Evolutionary conservation across 78 protist genomes (phyloP).

Genomic region (Dictyostelium citrinum): DNA sequence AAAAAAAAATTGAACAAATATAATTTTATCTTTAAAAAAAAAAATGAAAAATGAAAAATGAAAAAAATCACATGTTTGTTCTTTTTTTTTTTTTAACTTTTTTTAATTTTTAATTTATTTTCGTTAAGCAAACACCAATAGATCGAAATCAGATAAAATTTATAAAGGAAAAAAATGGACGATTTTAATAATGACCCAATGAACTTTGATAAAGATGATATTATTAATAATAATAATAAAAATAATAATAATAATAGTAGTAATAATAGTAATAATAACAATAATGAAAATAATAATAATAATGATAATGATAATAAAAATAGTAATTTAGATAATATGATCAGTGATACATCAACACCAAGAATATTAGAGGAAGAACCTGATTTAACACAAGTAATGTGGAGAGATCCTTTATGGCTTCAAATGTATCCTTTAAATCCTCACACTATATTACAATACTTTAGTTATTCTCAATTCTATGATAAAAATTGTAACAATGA

Average conservation of each 20-base stretch:
- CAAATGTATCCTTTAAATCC: constrained; percentile 25
- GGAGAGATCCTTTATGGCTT: constrained; percentile 73
- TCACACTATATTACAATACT: constrained; percentile 9
- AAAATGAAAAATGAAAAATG: no score
- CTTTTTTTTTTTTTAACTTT: no score
- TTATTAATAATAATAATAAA: background rate
- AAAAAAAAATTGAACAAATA: no score
- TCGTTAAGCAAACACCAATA: background rate
- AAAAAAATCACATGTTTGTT: no score
- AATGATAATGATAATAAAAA: background rate
- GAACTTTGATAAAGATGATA: background rate
- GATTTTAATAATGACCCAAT: background rate
- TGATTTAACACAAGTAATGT: constrained; percentile 61
- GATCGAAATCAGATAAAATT: no score
- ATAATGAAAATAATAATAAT: background rate
- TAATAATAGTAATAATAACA: background rate
- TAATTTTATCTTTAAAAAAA: no score
- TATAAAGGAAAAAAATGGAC: background rate
- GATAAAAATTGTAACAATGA: constrained; percentile 69
- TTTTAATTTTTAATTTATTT: background rate
- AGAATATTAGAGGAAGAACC: background rate
- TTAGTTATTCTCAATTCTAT: constrained; percentile 55
- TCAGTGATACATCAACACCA: background rate
- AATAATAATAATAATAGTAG: background rate
- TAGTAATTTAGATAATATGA: background rate